Evolutionary conservation across 2,329 filamentous ascomycete species (phyloP), one percentile per base, ranked within the genome.

Genomic region (Davidsoniella virescens): DNA sequence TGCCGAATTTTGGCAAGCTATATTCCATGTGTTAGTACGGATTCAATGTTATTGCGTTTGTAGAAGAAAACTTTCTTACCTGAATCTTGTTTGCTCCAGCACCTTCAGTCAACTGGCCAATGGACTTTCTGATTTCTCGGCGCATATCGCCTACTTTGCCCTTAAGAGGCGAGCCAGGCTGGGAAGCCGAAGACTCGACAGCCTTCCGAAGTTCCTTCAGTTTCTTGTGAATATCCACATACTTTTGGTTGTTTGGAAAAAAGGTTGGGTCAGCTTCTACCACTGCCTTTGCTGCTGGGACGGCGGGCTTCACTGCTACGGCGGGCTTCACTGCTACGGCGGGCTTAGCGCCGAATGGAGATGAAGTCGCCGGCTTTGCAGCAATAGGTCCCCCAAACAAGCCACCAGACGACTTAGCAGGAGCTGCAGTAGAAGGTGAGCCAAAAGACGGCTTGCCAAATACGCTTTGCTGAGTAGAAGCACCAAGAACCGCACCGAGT

Each of bases 41-140:
- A 37, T 42, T 18, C 16, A 37, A 17, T 14, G n/a, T n/a, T 18
- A 39, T 45, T 33, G 9, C 6, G 2, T 14, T 23, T 5, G 12
- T 16, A 23, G 9, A 12, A 16, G 8, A 10, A 37, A 14, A 7
- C 9, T 17, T n/a, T 10, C 44, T 51, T 51, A 53, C 52, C 44
- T 53, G 52, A 7, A 9, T 25, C 12, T 58, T 57, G 57, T 87
- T 87, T 18, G 71, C 72, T 9, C 72, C 74, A 57, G 75, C 80
- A 51, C 75, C 80, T 38, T 72, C 73, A 1, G 79, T 82, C 25
- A 87, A 65, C 60, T 92, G 84, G 5, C 86, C 85, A 50, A 90
- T 73, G 16, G 73, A 78, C 58, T 81, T 83, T 38, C 75, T 74
- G 49, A 92, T 78, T 40, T 80, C 74, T 52, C 85, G 71, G 39